phyloP scores from a whole-genome alignment of 495 filamentous ascomycete species.

The Neurospora sp. region DNA sequence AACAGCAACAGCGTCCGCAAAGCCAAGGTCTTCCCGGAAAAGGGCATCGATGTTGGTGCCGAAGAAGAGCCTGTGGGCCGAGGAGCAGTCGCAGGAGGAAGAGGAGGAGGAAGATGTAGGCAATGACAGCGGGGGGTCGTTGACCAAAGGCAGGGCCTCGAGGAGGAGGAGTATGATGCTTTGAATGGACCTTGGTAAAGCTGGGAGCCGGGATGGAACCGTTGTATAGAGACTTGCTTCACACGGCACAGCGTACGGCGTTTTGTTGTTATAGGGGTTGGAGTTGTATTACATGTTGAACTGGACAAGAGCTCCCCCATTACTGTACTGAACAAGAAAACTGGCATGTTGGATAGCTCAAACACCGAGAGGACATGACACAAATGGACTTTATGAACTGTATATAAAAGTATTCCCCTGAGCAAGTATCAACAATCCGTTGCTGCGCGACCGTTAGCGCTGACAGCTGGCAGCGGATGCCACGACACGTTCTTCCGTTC shows the following conservation, averaged over 20 bases:
- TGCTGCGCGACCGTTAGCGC: neutral
- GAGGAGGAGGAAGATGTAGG: conserved; percentile 8
- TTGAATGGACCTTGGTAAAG: conserved; percentile 22
- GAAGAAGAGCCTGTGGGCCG: conserved; percentile 18
- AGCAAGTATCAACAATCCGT: neutral
- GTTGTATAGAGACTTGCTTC: neutral
- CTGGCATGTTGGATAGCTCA: neutral
- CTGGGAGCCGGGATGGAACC: neutral
- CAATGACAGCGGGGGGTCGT: neutral
- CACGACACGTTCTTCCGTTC: neutral
- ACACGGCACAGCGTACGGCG: neutral
- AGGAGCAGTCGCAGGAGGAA: neutral
- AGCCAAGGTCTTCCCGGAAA: conserved; percentile 20
- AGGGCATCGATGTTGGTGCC: conserved; percentile 31
- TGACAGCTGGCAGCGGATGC: neutral
- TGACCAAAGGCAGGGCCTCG: conserved; percentile 9
- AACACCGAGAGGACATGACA: neutral
- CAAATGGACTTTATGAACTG: neutral
- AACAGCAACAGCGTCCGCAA: neutral
- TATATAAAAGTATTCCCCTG: neutral
- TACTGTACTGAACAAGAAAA: neutral
- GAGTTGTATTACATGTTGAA: neutral
- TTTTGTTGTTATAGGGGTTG: neutral
- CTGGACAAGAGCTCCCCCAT: neutral
- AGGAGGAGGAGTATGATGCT: conserved; percentile 49